Conservation (phyloP, 108 stramenopile genomes). For the Cyclotella choctawhatcheeana region DNA sequence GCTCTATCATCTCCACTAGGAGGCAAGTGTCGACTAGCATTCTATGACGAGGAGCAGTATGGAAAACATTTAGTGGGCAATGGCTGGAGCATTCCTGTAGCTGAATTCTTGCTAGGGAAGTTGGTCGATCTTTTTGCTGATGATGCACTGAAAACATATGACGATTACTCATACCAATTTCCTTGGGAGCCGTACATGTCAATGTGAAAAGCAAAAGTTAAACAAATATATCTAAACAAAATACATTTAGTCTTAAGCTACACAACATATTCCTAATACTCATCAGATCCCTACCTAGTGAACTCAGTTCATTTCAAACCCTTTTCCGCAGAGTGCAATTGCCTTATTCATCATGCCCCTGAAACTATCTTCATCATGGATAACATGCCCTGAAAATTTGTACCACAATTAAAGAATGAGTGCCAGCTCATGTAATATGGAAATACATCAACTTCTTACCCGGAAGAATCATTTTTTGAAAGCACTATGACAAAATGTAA, state of each 20-base stretch:
- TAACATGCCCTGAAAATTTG: constrained; percentile 9
- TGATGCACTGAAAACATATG: background rate
- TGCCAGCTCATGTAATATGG: background rate
- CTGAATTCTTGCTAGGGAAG: constrained; percentile 6
- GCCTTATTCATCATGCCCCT: constrained; percentile 1
- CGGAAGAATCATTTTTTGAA: background rate
- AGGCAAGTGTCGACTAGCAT: constrained; percentile 15
- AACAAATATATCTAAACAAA: too few species aligned
- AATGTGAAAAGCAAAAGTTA: too few species aligned
- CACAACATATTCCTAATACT: too few species aligned
- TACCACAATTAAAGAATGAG: background rate
- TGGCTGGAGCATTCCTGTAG: constrained; percentile 33
- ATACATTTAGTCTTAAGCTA: too few species aligned
- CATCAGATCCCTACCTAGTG: too few species aligned
- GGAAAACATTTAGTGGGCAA: constrained; percentile 40
- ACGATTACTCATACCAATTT: background rate
- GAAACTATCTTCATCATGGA: background rate
- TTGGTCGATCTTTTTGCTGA: constrained; percentile 16
- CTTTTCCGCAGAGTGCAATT: background rate
- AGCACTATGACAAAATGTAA: constrained; percentile 1
- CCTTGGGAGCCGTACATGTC: constrained; percentile 25
- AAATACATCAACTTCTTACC: constrained; percentile 5
- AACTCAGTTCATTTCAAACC: background rate
- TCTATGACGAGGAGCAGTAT: constrained; percentile 31
- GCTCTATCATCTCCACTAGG: constrained; percentile 30